phyloP scores from a whole-genome alignment of 208 protist genomes.

The Naegleria fowleri region DNA sequence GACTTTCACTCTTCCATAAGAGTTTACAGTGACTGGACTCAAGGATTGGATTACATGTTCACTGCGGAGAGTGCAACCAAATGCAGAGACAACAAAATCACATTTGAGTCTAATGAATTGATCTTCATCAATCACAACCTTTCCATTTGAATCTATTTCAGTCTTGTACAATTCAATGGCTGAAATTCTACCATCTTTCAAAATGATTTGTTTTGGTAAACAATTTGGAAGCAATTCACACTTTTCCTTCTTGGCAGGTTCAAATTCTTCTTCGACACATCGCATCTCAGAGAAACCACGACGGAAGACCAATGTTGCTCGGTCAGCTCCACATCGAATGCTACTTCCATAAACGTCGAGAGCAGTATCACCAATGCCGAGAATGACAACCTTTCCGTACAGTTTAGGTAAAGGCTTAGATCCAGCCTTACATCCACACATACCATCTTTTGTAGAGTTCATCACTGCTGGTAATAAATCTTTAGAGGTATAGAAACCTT shows the following conservation, averaged over 20 bases:
- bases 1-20: slow-evolving; percentile 52
- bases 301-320: slow-evolving; percentile 65
- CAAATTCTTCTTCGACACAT: slow-evolving; percentile 54
- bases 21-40: slow-evolving; percentile 47
- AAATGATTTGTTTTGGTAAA: slow-evolving; percentile 52
- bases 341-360: slow-evolving; percentile 70
- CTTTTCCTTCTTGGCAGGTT: slow-evolving; percentile 56
- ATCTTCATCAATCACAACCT: slow-evolving; percentile 58
- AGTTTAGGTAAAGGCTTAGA: slow-evolving; percentile 50
- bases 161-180: slow-evolving; percentile 64
- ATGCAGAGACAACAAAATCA: slow-evolving; percentile 72
- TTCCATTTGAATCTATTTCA: slow-evolving; percentile 58
- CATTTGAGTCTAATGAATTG: slow-evolving; percentile 65
- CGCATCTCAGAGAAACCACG: slow-evolving; percentile 66
- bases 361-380: slow-evolving; percentile 80
- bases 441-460: slow-evolving; percentile 58
- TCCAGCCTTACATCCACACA: slow-evolving; percentile 54
- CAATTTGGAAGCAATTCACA: slow-evolving; percentile 69
- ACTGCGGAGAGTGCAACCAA: slow-evolving; percentile 48
- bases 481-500: slow-evolving; percentile 67
- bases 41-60: slow-evolving; percentile 39
- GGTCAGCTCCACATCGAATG: slow-evolving; percentile 58
- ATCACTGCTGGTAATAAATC: slow-evolving; percentile 61
- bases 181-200: slow-evolving; percentile 49
- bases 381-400: slow-evolving; percentile 66